Evolutionary conservation across 1,284 basidiomycete species (phyloP).

Genomic region (Leccinum cinnamomeum): DNA sequence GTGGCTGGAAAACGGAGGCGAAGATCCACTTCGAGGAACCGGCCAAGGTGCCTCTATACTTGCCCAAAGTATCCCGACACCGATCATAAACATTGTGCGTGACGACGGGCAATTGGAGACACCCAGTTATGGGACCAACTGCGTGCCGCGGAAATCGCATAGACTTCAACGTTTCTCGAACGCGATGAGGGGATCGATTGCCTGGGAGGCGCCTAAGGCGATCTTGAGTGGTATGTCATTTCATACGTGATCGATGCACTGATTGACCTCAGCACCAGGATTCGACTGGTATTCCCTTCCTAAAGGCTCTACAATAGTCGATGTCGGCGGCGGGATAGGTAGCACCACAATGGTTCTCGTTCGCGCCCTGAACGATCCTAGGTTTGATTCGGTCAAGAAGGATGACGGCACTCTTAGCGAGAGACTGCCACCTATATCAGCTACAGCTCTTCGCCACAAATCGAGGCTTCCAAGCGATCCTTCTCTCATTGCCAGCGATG

Average conservation of each 20-base stretch:
- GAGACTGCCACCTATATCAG: neutral
- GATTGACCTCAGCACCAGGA: constrained; percentile 38
- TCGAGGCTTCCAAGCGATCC: constrained; percentile 4
- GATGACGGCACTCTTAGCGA: constrained; percentile 1
- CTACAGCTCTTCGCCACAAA: neutral
- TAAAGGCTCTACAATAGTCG: constrained; percentile 59
- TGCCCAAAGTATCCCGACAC: neutral
- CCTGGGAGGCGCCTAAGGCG: constrained; percentile 62
- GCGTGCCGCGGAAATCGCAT: constrained; percentile 34
- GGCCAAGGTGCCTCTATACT: constrained; percentile 20
- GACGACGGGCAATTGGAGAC: neutral
- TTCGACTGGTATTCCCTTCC: constrained; percentile 64
- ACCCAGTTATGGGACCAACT: neutral
- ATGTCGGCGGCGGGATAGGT: constrained; percentile 77
- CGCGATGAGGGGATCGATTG: constrained; percentile 66
- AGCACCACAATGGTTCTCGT: constrained; percentile 69
- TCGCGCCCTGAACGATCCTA: constrained; percentile 42
- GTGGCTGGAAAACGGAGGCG: constrained; percentile 53
- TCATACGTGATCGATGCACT: neutral
- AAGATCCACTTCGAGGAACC: constrained; percentile 26
- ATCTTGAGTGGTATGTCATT: constrained; percentile 49
- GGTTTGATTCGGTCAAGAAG: constrained; percentile 2
- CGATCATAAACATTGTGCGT: neutral
- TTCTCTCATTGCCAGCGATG: constrained; percentile 1
- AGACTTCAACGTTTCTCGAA: constrained; percentile 65